These are phyloP conservation scores for Heliosperma pusillum DNA, from an alignment of 148 eudicot genomes.

Conservation along the genomic window DNA sequence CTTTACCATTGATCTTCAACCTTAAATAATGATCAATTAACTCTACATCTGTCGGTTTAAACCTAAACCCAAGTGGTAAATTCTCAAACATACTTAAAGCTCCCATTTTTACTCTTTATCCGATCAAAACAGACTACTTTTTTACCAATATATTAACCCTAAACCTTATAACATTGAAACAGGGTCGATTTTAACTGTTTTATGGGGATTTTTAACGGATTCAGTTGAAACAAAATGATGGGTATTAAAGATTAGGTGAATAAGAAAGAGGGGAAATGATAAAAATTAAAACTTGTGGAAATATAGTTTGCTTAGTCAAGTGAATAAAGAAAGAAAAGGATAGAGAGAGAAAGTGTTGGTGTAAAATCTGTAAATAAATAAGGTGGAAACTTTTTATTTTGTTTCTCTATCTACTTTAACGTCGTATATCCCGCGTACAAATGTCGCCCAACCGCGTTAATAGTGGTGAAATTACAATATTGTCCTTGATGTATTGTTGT, in stretches of 20 bases:
- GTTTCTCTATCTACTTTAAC: constrained; percentile 13
- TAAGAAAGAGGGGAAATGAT: not conserved
- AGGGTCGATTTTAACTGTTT: constrained; percentile 4
- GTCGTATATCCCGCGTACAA: constrained; percentile 37
- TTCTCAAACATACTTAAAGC: constrained; percentile 30
- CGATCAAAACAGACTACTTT: constrained; percentile 22
- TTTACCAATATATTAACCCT: not conserved
- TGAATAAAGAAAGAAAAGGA: constrained; percentile 26
- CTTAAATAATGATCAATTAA: constrained; percentile 72
- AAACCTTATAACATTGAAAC: constrained; percentile 9
- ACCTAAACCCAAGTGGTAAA: constrained; percentile 83
- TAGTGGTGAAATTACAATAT: not conserved
- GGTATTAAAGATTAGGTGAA: constrained; percentile 1
- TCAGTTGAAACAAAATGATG: constrained; percentile 10
- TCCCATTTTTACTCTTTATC: constrained; percentile 32
- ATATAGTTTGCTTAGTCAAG: constrained; percentile 29
- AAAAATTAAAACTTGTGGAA: not conserved
- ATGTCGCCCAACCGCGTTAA: constrained; percentile 24
- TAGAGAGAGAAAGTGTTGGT: constrained; percentile 10
- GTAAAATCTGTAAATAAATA: too few species aligned
- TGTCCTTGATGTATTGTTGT: not conserved
- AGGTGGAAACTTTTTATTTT: not conserved
- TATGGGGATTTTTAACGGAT: constrained; percentile 4
- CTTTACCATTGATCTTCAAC: constrained; percentile 69
- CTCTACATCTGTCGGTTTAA: constrained; percentile 86